These are phyloP conservation scores for Trichoderma sp. DNA, from an alignment of 2,329 filamentous ascomycete species.

Conservation along the genomic window DNA sequence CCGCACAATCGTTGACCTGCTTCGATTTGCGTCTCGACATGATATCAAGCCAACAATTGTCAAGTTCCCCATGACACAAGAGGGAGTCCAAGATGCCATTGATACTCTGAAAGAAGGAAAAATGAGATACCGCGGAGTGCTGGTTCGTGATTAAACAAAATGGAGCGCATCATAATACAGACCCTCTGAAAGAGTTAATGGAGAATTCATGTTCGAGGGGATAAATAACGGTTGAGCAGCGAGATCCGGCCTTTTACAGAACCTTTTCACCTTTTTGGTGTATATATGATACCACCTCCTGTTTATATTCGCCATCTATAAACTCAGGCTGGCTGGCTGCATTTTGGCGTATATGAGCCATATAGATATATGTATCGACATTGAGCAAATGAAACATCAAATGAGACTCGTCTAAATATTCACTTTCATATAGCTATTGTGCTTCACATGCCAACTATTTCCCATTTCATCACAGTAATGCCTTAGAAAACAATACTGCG, in stretches of 20 bases:
- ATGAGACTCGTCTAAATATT: background rate
- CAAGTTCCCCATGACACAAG: constrained; percentile 6
- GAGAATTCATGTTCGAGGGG: background rate
- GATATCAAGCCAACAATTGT: constrained; percentile 6
- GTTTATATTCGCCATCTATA: too few relatives aligned
- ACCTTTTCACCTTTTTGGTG: too few relatives aligned
- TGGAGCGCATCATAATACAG: background rate
- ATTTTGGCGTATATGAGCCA: background rate
- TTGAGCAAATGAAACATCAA: background rate
- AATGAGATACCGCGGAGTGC: constrained; percentile 15
- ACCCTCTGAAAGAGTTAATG: constrained; percentile 3
- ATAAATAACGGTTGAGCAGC: background rate
- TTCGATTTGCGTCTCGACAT: constrained; percentile 10
- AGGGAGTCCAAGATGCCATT: constrained; percentile 1
- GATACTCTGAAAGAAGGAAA: background rate
- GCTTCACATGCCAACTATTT: background rate
- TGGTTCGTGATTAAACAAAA: background rate
- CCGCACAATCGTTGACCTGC: constrained; percentile 2
- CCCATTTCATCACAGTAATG: background rate
- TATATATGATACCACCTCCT: too few relatives aligned
- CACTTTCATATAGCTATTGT: background rate
- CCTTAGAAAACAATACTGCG: background rate
- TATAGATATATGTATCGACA: too few relatives aligned
- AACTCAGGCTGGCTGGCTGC: background rate
- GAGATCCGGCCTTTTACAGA: too few relatives aligned